Base-by-base conservation (phyloP, 2,329 filamentous ascomycete species). In the Apiospora rasikravindrae region DNA sequence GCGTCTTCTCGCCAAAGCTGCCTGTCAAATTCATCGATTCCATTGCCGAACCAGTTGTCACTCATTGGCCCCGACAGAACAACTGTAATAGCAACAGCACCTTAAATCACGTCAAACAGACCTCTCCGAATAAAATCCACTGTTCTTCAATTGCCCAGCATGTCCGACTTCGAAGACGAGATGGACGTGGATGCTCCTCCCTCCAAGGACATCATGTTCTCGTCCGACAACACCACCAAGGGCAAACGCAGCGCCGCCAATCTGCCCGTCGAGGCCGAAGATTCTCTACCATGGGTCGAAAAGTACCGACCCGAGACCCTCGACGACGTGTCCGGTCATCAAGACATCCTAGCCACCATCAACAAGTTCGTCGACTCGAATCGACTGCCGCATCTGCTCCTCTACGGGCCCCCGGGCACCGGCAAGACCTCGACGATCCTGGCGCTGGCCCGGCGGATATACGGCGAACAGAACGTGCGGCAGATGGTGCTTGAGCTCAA, bases 401-500 rank as follows among this genome's bases (percentile, higher is more conserved):
- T 99, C 73, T 99, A 99, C 81, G 96, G 96, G 0, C 96, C 96
- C 6, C 96, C 96, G 0, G 96, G 96, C 73, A 99, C 96, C 0
- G 96, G 96, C 78, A 99, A 99, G 86, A 99, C 96, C 0, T 98
- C 96, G 7, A 99, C 96, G 1, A 94, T 98, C 74, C 90, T 99
- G 53, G 96, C 96, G 0, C 91, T 99, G 57, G 95, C 96, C 45
- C 90, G 96, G 70, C 91, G 94, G 73, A 98, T 99, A 83, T 99
- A 99, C 80, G 96, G 96, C 70, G 84, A 87, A 72, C 92, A 94
- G 75, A 98, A 98, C 82, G 93, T 98, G 91, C 92, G 96, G 24
- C 96, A 99, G 83, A 98, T 99, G 95, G 96, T 99, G 24, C 89
- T 99, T 45, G 96, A 99, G 84, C 90, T 99, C 76, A 99, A 99